Base-by-base conservation (phyloP, 2,329 filamentous ascomycete species). In the Coleophoma cylindrospora region DNA sequence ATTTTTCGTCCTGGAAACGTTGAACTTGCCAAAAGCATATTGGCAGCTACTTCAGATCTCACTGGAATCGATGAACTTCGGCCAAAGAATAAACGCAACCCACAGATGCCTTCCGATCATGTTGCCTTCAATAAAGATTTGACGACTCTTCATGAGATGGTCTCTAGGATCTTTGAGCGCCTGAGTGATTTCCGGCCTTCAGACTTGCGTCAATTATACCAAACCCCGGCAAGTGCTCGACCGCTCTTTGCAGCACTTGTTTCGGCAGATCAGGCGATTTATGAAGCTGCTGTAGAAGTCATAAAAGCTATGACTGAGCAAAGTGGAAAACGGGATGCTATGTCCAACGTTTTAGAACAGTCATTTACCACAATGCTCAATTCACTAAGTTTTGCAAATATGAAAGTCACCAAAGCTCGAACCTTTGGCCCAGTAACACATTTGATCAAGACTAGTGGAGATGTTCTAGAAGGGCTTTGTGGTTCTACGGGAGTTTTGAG, bases 221-320 rank as follows among this genome's bases (percentile, higher is more conserved):
- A 80, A 47, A 82, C 86, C 50, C 77, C 80, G 17, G 72, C 82
- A 40, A 84, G 84, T 7, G 86, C 89, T 52, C 83, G 85, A 56
- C 82, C 88, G 36, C 77, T 96, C 40, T 82, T 96, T 43, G 85
- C 86, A 4, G 79, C 89, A 15, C 80, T 96, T 7, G 83, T 96
- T 50, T 91, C 91, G 40, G 88, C 89, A 14, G 86, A 95, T 57
- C 75, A 87, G 50, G 79, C 84, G 51, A 84, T 94, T 34, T 90
- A 89, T 54, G 86, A 91, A 64, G 86, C 89, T 14, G 85, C 88
- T 1, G 80, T 91, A 7, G 87, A 91, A 57, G 73, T 97, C 27
- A 79, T 97, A 56, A 96, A 96, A 67, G 83, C 83, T 34, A 81
- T 92, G 60, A 94, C 89, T 34, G 80, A 80, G 9, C 83, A 95